Base-by-base conservation (phyloP, 2,329 filamentous ascomycete species). In the Fusarium sp. region DNA sequence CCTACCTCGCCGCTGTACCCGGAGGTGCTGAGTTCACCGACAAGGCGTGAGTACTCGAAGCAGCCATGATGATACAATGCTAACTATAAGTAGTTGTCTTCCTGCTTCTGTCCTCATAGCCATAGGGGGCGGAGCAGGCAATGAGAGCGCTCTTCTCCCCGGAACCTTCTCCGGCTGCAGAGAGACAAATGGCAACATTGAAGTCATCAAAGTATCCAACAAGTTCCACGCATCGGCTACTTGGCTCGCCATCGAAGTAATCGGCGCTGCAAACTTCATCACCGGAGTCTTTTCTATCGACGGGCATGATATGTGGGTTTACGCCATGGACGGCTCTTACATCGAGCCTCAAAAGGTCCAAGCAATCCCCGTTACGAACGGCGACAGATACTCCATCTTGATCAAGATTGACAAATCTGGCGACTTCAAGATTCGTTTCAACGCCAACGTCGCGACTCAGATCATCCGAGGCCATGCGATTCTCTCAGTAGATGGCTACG, bases 211-310 rank as follows among this genome's bases (percentile, higher is more conserved):
- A 1, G 73, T 81, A 13, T 76, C 86, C 56, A 65, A 75, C 1
- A 35, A 53, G 2, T 29, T 47, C 25, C 52, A 69, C 4, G 31
- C 53, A 1, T 12, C 36, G 0, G 56, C 69, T 4, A 68, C 74
- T 31, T 88, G 84, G 84, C 68, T 81, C 0, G 82, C 83, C 7
- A 73, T 88, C 12, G 81, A 86, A 60, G 68, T 87, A n/a, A 79
- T 88, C 53, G 81, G 78, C n/a, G 76, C 81, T 3, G 77, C 81
- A 45, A 78, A 80, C 46, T 78, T 84, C 25, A 72, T 81, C 43
- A 80, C 77, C 0, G 76, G 76, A 3, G 64, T 75, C 6, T 77
- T 78, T 15, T 80, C 82, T 28, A 82, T 86, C 44, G 84, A 86
- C 67, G 79, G 81, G 52, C 81, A 83, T 49, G 76, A 80, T 19